Evolutionary conservation across 805 yeast species (phyloP), one percentile per base, ranked within the genome.

Genomic region (Suhomyces faveliae): DNA sequence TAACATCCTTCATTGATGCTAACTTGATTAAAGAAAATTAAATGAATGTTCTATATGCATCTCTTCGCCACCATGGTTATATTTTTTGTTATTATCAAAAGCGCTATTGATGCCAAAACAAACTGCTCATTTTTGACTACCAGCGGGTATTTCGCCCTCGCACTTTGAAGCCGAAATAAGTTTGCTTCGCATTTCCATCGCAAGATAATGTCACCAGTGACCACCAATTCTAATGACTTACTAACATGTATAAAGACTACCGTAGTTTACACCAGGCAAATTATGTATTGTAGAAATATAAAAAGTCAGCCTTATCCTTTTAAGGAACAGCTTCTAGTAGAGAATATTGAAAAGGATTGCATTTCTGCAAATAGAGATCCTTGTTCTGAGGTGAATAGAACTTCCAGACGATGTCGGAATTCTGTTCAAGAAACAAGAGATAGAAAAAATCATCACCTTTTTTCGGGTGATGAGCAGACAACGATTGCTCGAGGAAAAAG

Each of bases 221-320:
- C n/a, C n/a, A n/a, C n/a, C n/a, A n/a, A 9, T 10, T 4, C 17
- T 33, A 9, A 15, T n/a, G 4, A 30, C 13, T 3, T 5, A 27
- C 30, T 27, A 33, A 33, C n/a, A 9, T n/a, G 21, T 15, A 17
- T n/a, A 27, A 30, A 33, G 37, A 33, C 21, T 33, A 33, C 37
- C 37, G 37, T 33, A 33, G 37, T 33, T 33, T 33, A 33, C 37
- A 33, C 37, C 37, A 33, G 37, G 37, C 37, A 33, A 33, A 33
- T 15, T 24, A 33, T 33, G 13, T 33, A 33, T 33, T 33, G 37
- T 33, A 33, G 37, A 33, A 33, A 33, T 33, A 33, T 33, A 11
- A 33, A 33, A 17, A 10, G 27, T 33, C n/a, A 33, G 37, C 37
- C n/a, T 17, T 30, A 11, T 30, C 8, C 21, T 9, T 33, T 17